Conservation (phyloP, 345 rosid genomes). For the Cardamine occulta region DNA sequence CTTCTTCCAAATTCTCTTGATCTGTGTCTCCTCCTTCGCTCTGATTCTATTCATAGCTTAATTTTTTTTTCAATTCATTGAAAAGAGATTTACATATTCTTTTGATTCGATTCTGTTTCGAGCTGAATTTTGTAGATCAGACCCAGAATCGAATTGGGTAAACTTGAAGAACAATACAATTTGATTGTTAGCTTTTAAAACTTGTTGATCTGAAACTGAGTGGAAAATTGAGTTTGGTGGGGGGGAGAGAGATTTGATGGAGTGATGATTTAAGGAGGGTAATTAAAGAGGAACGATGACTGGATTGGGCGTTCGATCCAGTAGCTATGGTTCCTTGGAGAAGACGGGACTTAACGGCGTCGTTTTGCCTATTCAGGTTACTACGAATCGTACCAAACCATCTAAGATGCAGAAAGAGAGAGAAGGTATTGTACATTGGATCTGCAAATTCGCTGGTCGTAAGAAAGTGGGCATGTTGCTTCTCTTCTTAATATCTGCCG, state of each 20-base stretch:
- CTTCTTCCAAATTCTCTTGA: constrained; percentile 23
- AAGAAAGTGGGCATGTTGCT: constrained; percentile 94
- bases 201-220: constrained; percentile 33
- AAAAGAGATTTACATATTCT: neutral
- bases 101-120: constrained; percentile 15
- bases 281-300: constrained; percentile 51
- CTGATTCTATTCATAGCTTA: constrained; percentile 3
- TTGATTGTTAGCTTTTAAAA: constrained; percentile 22
- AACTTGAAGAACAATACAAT: constrained; percentile 11
- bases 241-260: constrained; percentile 44
- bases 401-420: constrained; percentile 84
- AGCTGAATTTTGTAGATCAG: constrained; percentile 37
- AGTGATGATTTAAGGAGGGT: constrained; percentile 24
- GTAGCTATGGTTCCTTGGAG: constrained; percentile 86
- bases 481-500: constrained; percentile 79
- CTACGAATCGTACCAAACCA: constrained; percentile 59
- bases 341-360: constrained; percentile 62
- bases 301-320: constrained; percentile 80
- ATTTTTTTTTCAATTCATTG: neutral
- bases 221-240: constrained; percentile 8
- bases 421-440: constrained; percentile 76
- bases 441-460: constrained; percentile 90
- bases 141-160: constrained; percentile 19
- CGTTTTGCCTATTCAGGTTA: constrained; percentile 55
- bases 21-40: constrained; percentile 29